These are phyloP conservation scores for Beauveria australis DNA, from an alignment of 2,329 filamentous ascomycete species.

Conservation along the genomic window DNA sequence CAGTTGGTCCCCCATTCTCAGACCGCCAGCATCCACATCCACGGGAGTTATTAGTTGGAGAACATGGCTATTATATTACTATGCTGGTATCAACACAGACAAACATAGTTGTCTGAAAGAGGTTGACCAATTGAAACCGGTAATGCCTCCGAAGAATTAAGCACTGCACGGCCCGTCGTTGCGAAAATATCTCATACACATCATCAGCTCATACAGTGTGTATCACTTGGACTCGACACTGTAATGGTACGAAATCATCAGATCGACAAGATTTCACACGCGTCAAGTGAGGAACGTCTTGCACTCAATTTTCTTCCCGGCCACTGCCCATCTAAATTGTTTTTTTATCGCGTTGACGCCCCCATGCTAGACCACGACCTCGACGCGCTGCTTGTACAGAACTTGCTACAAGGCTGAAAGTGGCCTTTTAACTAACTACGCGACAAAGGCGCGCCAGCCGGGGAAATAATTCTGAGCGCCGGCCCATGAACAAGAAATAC, in stretches of 20 bases:
- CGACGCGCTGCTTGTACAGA: constrained; percentile 36
- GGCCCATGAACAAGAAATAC: no score
- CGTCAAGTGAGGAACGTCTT: constrained; percentile 36
- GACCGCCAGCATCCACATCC: no score
- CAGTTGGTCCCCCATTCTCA: no score
- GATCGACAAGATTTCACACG: constrained; percentile 27
- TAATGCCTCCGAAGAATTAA: background rate
- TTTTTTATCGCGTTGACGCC: constrained; percentile 30
- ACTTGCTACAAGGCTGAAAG: no score
- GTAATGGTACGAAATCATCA: constrained; percentile 33
- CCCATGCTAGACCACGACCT: constrained; percentile 32
- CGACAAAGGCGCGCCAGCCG: no score
- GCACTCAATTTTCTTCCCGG: constrained; percentile 34
- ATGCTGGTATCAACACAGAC: no score
- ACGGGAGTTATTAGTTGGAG: no score
- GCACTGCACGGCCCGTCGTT: background rate
- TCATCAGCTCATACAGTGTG: constrained; percentile 20
- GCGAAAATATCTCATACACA: constrained; percentile 1
- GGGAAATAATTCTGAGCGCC: no score
- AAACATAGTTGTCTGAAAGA: no score
- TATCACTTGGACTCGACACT: constrained; percentile 35
- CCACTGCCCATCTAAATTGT: constrained; percentile 31
- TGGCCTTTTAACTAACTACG: no score
- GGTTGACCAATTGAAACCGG: no score
- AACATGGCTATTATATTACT: no score